These are phyloP conservation scores for Vicia faba DNA, from an alignment of 306 rosid species.

Conservation along the genomic window DNA sequence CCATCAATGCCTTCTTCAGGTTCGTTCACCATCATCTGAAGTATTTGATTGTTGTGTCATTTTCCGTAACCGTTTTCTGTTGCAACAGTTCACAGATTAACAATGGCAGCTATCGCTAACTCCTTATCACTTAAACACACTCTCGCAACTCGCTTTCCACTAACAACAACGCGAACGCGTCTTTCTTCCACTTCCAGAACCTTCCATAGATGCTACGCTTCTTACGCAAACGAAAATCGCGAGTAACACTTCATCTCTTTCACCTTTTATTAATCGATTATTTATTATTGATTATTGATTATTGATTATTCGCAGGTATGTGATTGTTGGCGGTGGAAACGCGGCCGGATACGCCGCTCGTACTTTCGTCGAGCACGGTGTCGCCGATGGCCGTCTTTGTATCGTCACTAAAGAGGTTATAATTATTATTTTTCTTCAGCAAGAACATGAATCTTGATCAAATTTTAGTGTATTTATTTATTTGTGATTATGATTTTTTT, in stretches of 20 bases:
- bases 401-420: conserved; percentile 88
- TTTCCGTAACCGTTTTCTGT: conserved; percentile 38
- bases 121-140: conserved; percentile 57
- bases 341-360: conserved; percentile 96
- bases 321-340: conserved; percentile 97
- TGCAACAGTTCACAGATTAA: conserved; percentile 50
- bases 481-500: conserved; percentile 14
- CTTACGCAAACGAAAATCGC: conserved; percentile 75
- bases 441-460: not conserved
- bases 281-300: not conserved
- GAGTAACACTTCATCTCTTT: conserved; percentile 46
- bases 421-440: not conserved
- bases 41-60: conserved; percentile 31
- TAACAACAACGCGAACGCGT: conserved; percentile 19
- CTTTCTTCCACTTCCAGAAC: conserved; percentile 48
- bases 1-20: conserved; percentile 44
- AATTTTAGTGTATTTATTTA: not conserved
- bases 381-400: conserved; percentile 96
- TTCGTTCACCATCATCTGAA: conserved; percentile 26
- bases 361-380: conserved; percentile 85
- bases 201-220: conserved; percentile 65
- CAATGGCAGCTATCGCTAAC: conserved; percentile 62
- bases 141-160: conserved; percentile 51
- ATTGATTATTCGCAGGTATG: conserved; percentile 53
- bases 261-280: not conserved